These are phyloP conservation scores for Aspergillus novofumigatus DNA, from an alignment of 2,329 filamentous ascomycete genomes.

Conservation along the genomic window DNA sequence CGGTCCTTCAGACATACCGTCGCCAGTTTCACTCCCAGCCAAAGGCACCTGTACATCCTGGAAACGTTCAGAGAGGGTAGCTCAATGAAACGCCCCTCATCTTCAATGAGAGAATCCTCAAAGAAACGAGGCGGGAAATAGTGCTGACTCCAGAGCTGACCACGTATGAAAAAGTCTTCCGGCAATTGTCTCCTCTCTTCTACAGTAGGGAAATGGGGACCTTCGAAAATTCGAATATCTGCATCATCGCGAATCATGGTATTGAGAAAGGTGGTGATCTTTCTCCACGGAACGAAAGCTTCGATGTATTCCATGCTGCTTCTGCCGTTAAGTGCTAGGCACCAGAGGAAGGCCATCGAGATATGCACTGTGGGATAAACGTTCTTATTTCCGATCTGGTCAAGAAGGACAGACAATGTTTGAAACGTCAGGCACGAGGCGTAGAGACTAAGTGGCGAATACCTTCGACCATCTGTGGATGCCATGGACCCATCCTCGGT, in stretches of 20 bases:
- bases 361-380: constrained; percentile 54
- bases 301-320: constrained; percentile 40
- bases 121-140: constrained; percentile 53
- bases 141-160: constrained; percentile 49
- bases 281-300: constrained; percentile 48
- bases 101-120: constrained; percentile 44
- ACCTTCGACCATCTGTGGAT: constrained; percentile 12
- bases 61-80: constrained; percentile 44
- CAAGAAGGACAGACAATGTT: constrained; percentile 42
- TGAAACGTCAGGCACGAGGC: constrained; percentile 40
- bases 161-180: constrained; percentile 57
- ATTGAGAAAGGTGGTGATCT: constrained; percentile 52
- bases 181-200: constrained; percentile 48
- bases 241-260: constrained; percentile 42
- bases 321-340: constrained; percentile 33
- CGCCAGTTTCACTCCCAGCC: constrained; percentile 44
- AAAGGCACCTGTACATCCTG: constrained; percentile 51
- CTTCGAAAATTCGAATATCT: constrained; percentile 33
- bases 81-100: constrained; percentile 53
- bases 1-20: constrained; percentile 30
- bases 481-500: constrained; percentile 13
- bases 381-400: constrained; percentile 48
- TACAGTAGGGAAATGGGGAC: constrained; percentile 39
- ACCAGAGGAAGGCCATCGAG: constrained; percentile 51
- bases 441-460: constrained; percentile 29